phyloP scores from a whole-genome alignment of 2,329 filamentous ascomycete species.

The Colletotrichum cuscutae region DNA sequence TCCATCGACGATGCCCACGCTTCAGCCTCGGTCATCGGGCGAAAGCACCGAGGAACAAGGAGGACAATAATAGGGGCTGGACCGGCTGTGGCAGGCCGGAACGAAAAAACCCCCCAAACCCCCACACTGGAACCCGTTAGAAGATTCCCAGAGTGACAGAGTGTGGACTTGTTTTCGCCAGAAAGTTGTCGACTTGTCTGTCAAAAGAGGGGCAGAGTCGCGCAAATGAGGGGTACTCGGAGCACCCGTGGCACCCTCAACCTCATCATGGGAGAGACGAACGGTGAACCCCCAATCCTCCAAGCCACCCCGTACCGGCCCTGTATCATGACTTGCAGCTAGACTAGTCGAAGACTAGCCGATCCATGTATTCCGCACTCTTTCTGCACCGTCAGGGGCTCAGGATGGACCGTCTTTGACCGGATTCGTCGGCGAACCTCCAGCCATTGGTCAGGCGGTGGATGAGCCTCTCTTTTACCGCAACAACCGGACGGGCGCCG shows the following conservation, averaged over 20 bases:
- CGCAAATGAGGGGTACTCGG: slow-evolving; percentile 6
- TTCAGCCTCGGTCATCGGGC: slow-evolving; percentile 21
- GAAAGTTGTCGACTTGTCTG: not conserved
- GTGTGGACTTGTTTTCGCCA: not conserved
- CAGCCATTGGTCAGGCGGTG: slow-evolving; percentile 10
- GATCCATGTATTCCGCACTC: not conserved
- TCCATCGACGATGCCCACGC: not conserved
- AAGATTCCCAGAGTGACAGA: no score
- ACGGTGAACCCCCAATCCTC: not conserved
- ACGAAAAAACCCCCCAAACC: not conserved
- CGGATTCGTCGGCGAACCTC: slow-evolving; percentile 25
- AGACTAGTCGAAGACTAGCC: slow-evolving; percentile 22
- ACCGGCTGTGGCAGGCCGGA: slow-evolving; percentile 1
- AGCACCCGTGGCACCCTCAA: not conserved
- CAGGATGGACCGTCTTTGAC: slow-evolving; percentile 26
- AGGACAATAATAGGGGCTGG: not conserved
- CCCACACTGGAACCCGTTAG: slow-evolving; percentile 13
- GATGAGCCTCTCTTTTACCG: slow-evolving; percentile 25
- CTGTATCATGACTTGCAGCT: slow-evolving; percentile 34
- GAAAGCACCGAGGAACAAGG: not conserved
- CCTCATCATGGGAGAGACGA: not conserved
- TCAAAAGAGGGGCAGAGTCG: slow-evolving; percentile 5
- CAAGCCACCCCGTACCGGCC: slow-evolving; percentile 14
- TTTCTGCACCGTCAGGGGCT: slow-evolving; percentile 28
- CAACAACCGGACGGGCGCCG: slow-evolving; percentile 24